Evolutionary conservation across 768 basidiomycete species (phyloP), one percentile per base, ranked within the genome.

Genomic region (Leccinum disarticulatum): DNA sequence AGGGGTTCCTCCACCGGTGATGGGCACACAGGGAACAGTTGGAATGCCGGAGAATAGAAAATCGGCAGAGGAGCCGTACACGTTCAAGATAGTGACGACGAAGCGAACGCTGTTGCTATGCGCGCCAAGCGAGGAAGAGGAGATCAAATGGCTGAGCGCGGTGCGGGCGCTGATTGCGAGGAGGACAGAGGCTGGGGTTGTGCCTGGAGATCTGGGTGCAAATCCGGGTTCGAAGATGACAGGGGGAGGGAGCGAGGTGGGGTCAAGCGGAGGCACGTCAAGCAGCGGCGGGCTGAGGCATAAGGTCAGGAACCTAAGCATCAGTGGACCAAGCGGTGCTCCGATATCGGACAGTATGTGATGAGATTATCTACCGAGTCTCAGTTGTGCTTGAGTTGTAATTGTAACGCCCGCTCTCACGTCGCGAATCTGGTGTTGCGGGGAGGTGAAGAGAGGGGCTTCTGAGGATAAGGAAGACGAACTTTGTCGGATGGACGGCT

Each of bases 61-160:
- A 41, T 80, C 81, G 43, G 77, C 76, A 33, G 76, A 75, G 54
- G 74, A 76, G 25, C 73, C 75, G 10, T 82, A 88, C 70, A 92
- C 91, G 54, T 98, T 99, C 86, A 95, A 97, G 77, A 89, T 98
- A 57, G 88, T 98, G 65, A 97, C 95, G 38, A 95, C 96, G 56
- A 95, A 96, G 74, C 85, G 93, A 61, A 90, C 91, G 17, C 77
- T 94, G 59, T 74, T 96, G 55, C 79, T 98, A 27, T 97, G 95
- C 67, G 97, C 97, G 7, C 96, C 97, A 15, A 88, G 83, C 59
- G 97, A 99, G 73, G 97, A 98, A 67, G 96, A 98, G 66, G 97
- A 98, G 77, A 95, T 98, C 73, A 92, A 90, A 74, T 99, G 97
- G 97, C 79, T 99, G 51, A 94, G 95, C 54, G 94, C 96, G 10